These are phyloP conservation scores for Candida gigantensis DNA, from an alignment of 1,139 yeast genomes.

Conservation along the genomic window DNA sequence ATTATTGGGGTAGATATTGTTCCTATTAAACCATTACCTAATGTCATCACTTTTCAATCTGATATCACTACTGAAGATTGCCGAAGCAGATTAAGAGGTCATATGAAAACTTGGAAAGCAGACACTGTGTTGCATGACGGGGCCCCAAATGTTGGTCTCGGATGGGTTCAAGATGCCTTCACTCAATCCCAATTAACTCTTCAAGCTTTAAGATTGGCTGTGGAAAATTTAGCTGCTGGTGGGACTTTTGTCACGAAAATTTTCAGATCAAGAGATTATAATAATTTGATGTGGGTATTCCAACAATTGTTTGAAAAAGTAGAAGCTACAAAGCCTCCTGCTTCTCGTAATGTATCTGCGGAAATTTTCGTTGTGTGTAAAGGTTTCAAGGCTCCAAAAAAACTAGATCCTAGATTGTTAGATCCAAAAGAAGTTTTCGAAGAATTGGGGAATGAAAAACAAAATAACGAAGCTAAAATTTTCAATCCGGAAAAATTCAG, in stretches of 20 bases:
- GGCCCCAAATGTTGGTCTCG: slow-evolving; percentile 99
- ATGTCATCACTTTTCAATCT: slow-evolving; percentile 90
- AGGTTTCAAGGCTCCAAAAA: slow-evolving; percentile 95
- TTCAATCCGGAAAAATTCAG: slow-evolving; percentile 90
- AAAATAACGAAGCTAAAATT: slow-evolving; percentile 87
- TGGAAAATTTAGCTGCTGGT: slow-evolving; percentile 86
- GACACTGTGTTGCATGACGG: slow-evolving; percentile 98
- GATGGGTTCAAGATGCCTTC: slow-evolving; percentile 99
- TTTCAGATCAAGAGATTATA: slow-evolving; percentile 96
- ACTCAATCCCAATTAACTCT: slow-evolving; percentile 95
- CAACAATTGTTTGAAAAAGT: slow-evolving; percentile 93
- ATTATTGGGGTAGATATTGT: slow-evolving; percentile 98
- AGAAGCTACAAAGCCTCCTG: slow-evolving; percentile 98
- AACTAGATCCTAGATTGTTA: slow-evolving; percentile 85
- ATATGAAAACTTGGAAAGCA: slow-evolving; percentile 98
- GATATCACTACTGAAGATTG: slow-evolving; percentile 99
- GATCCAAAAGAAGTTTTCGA: slow-evolving; percentile 95
- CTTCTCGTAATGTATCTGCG: slow-evolving; percentile 98
- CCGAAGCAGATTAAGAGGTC: slow-evolving; percentile 88
- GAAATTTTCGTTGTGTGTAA: slow-evolving; percentile 97
- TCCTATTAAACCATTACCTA: slow-evolving; percentile 92
- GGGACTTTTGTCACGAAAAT: slow-evolving; percentile 98
- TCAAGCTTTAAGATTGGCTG: slow-evolving; percentile 91
- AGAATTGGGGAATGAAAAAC: slow-evolving; percentile 75
- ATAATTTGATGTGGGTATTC: slow-evolving; percentile 95